Base-by-base conservation (phyloP, 768 basidiomycete genomes). In the Gymnopilus dilepis region DNA sequence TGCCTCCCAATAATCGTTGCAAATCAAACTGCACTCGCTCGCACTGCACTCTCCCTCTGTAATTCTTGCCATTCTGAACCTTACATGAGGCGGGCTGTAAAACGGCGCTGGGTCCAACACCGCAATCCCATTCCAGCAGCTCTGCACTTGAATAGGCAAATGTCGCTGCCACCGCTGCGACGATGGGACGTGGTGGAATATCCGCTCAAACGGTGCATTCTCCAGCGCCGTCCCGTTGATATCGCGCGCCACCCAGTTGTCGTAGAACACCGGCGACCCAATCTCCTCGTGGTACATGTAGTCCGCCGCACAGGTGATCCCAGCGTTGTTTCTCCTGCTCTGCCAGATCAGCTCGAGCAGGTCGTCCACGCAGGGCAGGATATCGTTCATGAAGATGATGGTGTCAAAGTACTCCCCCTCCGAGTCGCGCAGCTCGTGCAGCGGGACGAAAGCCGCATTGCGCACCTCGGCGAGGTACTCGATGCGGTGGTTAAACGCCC, bases 381-480 rank as follows among this genome's bases (percentile, higher is more conserved):
- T 90, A 75, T 99, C 97, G 84, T 99, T 99, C 95, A 99, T 99
- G 84, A 99, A 99, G 62, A 99, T 81, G 78, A 99, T 92, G 37
- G 90, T 87, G 78, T 99, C 97, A 67, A 99, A 99, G 68, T 93
- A 90, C 77, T 99, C 97, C 72, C 91, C 91, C 72, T 95, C 89
- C 24, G 89, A 79, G 72, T 97, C 96, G 40, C 97, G 84, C 37
- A 97, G 84, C 70, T 99, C 97, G 77, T 97, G 92, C 22, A 99
- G 80, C 1, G 97, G 97, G 2, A 92, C 95, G 73, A 99, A 92
- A 13, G 97, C 97, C 26, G 94, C 90, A 74, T 99, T 99, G 62
- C 97, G 92, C n/a, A 99, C 97, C 72, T 99, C 97, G n/a, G 97
- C 97, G 55, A 99, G 89, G 78, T 99, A 99, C 76, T 99, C 97